A percentile compares a stretch with the other conserved stretches of the same genome.
Evolutionary conservation across 495 filamentous ascomycete genomes (phyloP).

Genomic region (Immersiella caudata): DNA sequence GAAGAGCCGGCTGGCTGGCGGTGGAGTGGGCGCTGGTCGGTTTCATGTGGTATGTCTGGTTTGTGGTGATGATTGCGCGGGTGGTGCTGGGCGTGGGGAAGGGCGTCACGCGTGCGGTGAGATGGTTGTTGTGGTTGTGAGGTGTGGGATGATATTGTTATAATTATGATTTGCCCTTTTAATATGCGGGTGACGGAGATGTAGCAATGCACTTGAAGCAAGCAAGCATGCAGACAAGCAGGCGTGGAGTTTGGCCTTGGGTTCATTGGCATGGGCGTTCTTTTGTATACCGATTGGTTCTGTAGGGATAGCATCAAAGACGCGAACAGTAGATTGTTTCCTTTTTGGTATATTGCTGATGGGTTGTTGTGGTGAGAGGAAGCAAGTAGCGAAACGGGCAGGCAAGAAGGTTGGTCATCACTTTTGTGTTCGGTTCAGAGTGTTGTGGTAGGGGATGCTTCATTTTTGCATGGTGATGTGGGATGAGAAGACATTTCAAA

Average conservation of each 20-base stretch:
- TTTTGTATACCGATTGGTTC: no score
- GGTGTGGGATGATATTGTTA: not conserved
- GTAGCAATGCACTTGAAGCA: not conserved
- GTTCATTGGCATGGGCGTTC: no score
- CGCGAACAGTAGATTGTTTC: no score
- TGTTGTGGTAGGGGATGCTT: no score
- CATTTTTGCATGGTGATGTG: not conserved
- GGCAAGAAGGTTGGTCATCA: no score
- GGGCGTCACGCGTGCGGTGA: slow-evolving; percentile 58
- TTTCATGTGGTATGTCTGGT: slow-evolving; percentile 83
- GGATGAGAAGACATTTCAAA: not conserved
- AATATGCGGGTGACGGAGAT: not conserved
- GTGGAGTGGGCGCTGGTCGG: slow-evolving; percentile 81
- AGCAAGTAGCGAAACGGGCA: no score
- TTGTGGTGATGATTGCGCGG: slow-evolving; percentile 71
- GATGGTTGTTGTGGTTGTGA: slow-evolving; percentile 81
- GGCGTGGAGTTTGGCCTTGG: not conserved
- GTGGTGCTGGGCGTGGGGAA: slow-evolving; percentile 61
- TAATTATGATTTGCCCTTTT: not conserved
- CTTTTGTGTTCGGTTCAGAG: no score
- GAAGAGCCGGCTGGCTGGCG: slow-evolving; percentile 67
- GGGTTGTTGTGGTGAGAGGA: no score
- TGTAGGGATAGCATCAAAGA: no score
- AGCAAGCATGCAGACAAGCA: not conserved
- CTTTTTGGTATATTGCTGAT: no score